A percentile compares a stretch with the other conserved stretches of the same genome.
Conservation (phyloP, 805 yeast genomes). For the Candida ipomoeae region DNA sequence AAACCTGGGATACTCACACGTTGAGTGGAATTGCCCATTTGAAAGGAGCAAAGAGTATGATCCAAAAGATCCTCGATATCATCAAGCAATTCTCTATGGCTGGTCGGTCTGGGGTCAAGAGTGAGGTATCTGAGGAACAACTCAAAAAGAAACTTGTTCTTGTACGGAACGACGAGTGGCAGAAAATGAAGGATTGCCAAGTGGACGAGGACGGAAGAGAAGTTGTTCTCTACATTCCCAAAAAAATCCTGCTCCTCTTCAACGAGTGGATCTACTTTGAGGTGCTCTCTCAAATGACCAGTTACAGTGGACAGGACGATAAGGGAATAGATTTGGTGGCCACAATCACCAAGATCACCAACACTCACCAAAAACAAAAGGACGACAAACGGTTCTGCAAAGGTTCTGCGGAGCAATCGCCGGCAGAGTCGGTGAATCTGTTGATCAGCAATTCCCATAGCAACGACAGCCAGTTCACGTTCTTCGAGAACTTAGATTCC, state of each 20-base stretch:
- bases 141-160: constrained; percentile 25
- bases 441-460: constrained; percentile 4
- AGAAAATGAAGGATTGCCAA: constrained; percentile 17
- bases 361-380: constrained; percentile 19
- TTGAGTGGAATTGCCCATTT: constrained; percentile 67
- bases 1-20: constrained; percentile 65
- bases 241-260: constrained; percentile 48
- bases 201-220: neutral
- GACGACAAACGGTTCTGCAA: constrained; percentile 1
- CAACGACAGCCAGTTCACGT: constrained; percentile 16
- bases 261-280: constrained; percentile 68
- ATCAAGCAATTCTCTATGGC: constrained; percentile 21
- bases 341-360: constrained; percentile 33
- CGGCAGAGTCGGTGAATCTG: constrained; percentile 25
- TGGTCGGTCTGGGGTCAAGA: neutral
- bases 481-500: constrained; percentile 40
- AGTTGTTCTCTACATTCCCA: constrained; percentile 26
- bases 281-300: constrained; percentile 62
- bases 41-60: constrained; percentile 62
- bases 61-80: constrained; percentile 40
- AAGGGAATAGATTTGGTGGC: constrained; percentile 41
- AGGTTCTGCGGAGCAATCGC: constrained; percentile 7
- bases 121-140: neutral
- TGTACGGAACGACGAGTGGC: constrained; percentile 33
- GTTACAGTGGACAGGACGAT: constrained; percentile 44